phyloP scores from a whole-genome alignment of 352 stramenopile species.

The Pythium apleroticum region DNA sequence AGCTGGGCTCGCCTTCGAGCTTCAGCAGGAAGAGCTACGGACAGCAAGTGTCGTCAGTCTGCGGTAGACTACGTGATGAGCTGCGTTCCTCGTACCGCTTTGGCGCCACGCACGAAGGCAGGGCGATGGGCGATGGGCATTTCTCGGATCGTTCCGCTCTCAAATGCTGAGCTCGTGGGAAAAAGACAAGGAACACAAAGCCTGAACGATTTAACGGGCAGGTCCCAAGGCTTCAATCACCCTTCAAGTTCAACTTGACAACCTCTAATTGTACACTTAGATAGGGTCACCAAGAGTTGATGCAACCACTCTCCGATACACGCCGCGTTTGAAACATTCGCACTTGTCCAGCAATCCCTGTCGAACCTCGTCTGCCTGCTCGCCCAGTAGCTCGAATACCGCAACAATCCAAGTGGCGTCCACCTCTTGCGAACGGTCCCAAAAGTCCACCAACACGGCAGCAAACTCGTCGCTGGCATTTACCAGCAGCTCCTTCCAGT shows the following conservation, averaged over 20 bases:
- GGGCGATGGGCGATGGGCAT: neutral
- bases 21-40: conserved; percentile 15
- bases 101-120: neutral
- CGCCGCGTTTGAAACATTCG: conserved; percentile 24
- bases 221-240: no score
- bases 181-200: no score
- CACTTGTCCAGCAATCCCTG: conserved; percentile 20
- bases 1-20: conserved; percentile 12
- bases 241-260: no score
- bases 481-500: conserved; percentile 12
- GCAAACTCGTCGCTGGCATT: conserved; percentile 19
- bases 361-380: conserved; percentile 19
- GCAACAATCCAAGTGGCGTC: conserved; percentile 5
- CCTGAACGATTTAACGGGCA: no score
- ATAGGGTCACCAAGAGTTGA: conserved; percentile 2
- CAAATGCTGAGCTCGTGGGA: no score
- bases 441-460: conserved; percentile 18
- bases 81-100: neutral
- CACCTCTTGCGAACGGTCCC: conserved; percentile 1
- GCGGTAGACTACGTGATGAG: neutral
- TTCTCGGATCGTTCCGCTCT: neutral
- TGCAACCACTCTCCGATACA: conserved; percentile 19
- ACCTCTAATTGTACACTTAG: neutral
- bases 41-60: neutral
- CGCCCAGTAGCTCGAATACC: conserved; percentile 16